Evolutionary conservation across 352 stramenopile species (phyloP).

Genomic region (Discostella stelligera): DNA sequence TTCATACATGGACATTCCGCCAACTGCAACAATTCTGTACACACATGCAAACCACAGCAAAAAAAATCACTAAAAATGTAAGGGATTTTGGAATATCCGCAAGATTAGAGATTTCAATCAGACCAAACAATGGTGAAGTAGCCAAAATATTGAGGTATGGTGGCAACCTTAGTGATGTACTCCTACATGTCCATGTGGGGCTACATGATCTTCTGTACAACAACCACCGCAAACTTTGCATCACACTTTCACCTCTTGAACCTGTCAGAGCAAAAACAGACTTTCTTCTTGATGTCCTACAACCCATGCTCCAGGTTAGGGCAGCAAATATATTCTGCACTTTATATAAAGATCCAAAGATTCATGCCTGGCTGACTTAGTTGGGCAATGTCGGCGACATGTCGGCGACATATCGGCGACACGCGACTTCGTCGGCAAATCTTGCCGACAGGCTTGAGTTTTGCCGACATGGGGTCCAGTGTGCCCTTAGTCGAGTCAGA

Average conservation of each 20-base stretch:
- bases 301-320: too few species aligned
- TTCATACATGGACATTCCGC: neutral
- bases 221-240: neutral
- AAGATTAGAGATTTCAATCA: slow-evolving; percentile 5
- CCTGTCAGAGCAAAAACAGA: slow-evolving; percentile 2
- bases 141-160: neutral
- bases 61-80: neutral
- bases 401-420: too few species aligned
- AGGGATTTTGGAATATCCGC: neutral
- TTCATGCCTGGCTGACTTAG: too few species aligned
- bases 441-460: too few species aligned
- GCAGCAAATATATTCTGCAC: too few species aligned
- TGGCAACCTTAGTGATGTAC: slow-evolving; percentile 1
- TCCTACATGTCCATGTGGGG: neutral
- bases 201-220: neutral
- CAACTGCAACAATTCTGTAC: neutral
- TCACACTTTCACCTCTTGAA: neutral
- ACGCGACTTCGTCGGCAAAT: too few species aligned
- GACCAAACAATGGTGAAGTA: neutral
- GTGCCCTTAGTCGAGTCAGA: too few species aligned
- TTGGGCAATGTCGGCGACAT: too few species aligned
- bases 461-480: too few species aligned
- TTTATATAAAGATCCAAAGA: too few species aligned
- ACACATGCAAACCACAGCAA: neutral
- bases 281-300: too few species aligned